Evolutionary conservation across 306 rosid genomes (phyloP).

Genomic region (Cicer judaicum): DNA sequence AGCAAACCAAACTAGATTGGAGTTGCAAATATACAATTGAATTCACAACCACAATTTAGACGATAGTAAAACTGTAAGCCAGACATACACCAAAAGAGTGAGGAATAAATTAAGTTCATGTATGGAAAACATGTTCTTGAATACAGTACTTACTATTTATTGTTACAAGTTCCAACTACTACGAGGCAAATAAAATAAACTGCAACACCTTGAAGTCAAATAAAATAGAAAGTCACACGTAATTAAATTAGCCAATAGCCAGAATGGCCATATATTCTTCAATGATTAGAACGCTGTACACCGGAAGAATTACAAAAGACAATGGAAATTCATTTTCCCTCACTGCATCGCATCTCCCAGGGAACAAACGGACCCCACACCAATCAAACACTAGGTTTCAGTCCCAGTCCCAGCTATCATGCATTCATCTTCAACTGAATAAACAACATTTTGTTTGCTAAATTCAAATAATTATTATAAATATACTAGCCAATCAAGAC

Average conservation of each 20-base stretch:
- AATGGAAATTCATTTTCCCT: constrained; percentile 5
- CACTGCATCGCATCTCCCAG: constrained; percentile 14
- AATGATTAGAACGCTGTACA: constrained; percentile 37
- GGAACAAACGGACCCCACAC: constrained; percentile 27
- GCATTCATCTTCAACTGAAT: constrained; percentile 10
- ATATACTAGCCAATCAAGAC: constrained; percentile 48
- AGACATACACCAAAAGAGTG: neutral
- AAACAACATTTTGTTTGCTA: constrained; percentile 19
- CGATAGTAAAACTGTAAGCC: neutral
- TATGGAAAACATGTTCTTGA: neutral
- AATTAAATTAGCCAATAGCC: neutral
- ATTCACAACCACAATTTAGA: neutral
- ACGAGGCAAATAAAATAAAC: neutral
- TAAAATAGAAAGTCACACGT: neutral
- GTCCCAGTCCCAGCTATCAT: constrained; percentile 33
- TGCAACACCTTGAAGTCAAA: neutral
- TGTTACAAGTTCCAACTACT: neutral
- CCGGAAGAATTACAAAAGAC: neutral
- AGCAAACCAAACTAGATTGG: neutral
- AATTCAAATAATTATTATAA: constrained; percentile 22
- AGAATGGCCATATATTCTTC: constrained; percentile 21
- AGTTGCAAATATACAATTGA: neutral
- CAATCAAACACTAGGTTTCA: constrained; percentile 30
- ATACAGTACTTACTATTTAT: neutral
- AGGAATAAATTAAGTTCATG: neutral